A percentile compares a stretch with the other conserved stretches of the same genome.
phyloP scores from a whole-genome alignment of 2,329 filamentous ascomycete species.

The Scedosporium dehoogii region DNA sequence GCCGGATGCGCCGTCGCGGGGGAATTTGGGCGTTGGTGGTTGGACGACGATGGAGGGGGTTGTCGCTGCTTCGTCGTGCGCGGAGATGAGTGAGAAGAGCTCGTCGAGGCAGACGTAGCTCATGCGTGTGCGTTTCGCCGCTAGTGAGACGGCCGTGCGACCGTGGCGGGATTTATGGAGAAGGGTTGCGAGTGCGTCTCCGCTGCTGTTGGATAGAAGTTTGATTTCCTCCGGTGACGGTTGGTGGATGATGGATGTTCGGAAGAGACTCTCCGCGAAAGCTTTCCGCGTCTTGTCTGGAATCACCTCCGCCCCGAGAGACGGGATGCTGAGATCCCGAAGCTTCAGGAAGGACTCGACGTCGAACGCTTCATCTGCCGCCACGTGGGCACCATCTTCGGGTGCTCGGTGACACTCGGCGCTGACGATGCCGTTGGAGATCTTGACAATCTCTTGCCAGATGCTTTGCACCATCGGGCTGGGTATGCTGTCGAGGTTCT shows the following conservation, averaged over 20 bases:
- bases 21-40: conserved; percentile 32
- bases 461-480: conserved; percentile 41
- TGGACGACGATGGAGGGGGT: conserved; percentile 27
- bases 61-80: conserved; percentile 28
- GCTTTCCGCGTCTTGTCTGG: conserved; percentile 55
- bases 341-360: conserved; percentile 63
- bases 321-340: conserved; percentile 61
- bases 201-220: conserved; percentile 20
- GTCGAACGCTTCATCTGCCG: conserved; percentile 69
- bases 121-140: conserved; percentile 60
- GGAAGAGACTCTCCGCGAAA: conserved; percentile 70
- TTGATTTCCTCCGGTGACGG: conserved; percentile 48
- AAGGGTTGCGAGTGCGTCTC: conserved; percentile 37
- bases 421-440: conserved; percentile 59
- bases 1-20: conserved; percentile 17
- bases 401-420: conserved; percentile 46
- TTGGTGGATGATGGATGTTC: conserved; percentile 69
- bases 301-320: conserved; percentile 56
- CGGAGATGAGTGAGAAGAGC: conserved; percentile 58
- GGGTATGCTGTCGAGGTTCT: conserved; percentile 34
- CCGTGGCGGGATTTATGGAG: conserved; percentile 60
- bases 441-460: conserved; percentile 60
- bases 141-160: conserved; percentile 57
- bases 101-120: conserved; percentile 73
- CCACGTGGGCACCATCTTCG: conserved; percentile 34